Base-by-base conservation (phyloP, 371 early-diverging fungal species). In the Catenaria anguillulae region DNA sequence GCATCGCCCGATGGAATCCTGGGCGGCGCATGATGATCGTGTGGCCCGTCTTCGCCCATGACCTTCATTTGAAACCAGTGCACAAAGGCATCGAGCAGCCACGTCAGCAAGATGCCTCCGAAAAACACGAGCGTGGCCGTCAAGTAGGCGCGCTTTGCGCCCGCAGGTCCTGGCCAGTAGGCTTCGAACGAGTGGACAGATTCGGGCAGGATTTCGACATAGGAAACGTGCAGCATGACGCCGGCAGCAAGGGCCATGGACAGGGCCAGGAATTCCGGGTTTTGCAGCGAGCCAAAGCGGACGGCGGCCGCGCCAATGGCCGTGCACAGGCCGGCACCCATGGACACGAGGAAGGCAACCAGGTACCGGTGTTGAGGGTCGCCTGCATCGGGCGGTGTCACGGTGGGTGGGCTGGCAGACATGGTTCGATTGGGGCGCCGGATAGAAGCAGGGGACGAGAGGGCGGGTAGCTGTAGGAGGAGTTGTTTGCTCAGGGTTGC, bases 151-250 rank as follows among this genome's bases (percentile, higher is more conserved):
- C 23, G 33, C 46, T 46, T 46, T 24, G 19, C 8, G 46, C 23
- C 23, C n/a, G 46, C n/a, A n/a, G n/a, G n/a, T n/a, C n/a, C n/a
- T 23, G 46, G 46, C 46, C 46, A 46, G n/a, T 10, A 21, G n/a
- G 21, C 46, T 5, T 46, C 46, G 46, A 21, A 46, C 46, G 46
- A 17, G 24, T 10, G n/a, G n/a, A 23, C n/a, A 10, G 46, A 46
- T 24, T 52, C 50, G 29, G 13, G 19, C 21, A 35, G 55, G 23
- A 65, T 54, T 23, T 65, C 65, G 8, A 63, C 40, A 4, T 63
- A 26, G 0, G 55, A 54, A 26, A 65, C 58, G 29, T 63, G 63
- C 3, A 63, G 17, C 65, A 63, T 65, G 19, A 63, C 65, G 40
- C 65, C 65, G 10, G 65, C 65, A 17, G 64, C 40, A 15, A 65